phyloP scores from a whole-genome alignment of 257 asterid species.

The Nicotiana paniculata region DNA sequence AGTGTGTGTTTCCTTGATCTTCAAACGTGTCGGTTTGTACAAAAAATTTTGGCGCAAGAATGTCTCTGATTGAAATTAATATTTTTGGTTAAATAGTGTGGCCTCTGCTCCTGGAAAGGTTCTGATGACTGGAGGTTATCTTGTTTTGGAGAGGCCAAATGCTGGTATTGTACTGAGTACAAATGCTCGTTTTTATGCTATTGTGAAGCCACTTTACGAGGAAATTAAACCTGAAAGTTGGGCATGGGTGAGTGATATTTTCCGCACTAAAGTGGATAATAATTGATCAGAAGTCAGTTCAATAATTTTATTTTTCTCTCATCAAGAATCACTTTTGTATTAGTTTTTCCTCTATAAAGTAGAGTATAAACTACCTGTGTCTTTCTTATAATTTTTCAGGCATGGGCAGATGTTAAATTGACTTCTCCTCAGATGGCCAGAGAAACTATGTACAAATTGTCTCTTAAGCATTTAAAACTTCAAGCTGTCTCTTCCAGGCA shows the following conservation, averaged over 20 bases:
- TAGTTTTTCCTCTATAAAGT: neutral
- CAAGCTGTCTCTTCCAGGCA: conserved; percentile 60
- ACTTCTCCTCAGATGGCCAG: conserved; percentile 96
- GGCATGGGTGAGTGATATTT: conserved; percentile 65
- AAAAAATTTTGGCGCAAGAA: neutral
- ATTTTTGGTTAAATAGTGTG: conserved; percentile 43
- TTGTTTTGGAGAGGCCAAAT: conserved; percentile 91
- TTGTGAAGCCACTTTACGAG: conserved; percentile 70
- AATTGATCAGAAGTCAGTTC: neutral
- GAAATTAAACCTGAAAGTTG: conserved; percentile 65
- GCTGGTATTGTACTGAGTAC: conserved; percentile 97
- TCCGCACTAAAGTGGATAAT: neutral
- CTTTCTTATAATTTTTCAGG: conserved; percentile 32
- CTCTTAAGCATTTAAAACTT: conserved; percentile 55
- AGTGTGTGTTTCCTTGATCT: conserved; percentile 5
- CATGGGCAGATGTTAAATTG: conserved; percentile 82
- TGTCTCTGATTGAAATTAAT: neutral
- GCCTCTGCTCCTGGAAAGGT: conserved; percentile 99
- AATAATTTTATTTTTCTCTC: neutral
- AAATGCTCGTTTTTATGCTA: conserved; percentile 89
- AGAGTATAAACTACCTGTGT: neutral
- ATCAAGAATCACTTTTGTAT: neutral
- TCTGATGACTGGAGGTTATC: conserved; percentile 97
- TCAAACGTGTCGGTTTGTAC: neutral
- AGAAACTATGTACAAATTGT: conserved; percentile 73